Evolutionary conservation across 768 basidiomycete species (phyloP).

Genomic region (Chalciporus chontae): DNA sequence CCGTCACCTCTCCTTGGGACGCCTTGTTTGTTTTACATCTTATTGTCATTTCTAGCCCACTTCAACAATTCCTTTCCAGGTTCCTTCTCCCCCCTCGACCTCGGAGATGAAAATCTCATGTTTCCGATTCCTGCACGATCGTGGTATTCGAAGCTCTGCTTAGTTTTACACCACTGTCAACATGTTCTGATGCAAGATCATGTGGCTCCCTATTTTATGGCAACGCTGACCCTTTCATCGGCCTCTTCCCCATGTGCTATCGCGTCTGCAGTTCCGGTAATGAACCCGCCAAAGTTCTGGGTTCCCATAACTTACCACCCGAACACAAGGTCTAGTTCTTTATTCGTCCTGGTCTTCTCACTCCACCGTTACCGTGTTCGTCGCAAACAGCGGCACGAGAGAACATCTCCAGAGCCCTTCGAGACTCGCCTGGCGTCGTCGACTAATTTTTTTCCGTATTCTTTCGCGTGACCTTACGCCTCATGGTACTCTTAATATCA

Average conservation of each 20-base stretch:
- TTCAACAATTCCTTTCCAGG: constrained; percentile 12
- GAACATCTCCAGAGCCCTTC: background rate
- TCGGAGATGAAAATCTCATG: constrained; percentile 37
- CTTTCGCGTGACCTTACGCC: constrained; percentile 24
- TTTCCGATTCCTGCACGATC: constrained; percentile 21
- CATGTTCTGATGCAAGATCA: constrained; percentile 27
- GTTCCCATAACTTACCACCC: constrained; percentile 1
- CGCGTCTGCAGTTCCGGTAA: constrained; percentile 19
- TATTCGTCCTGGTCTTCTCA: constrained; percentile 3
- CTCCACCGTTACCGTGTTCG: constrained; percentile 7
- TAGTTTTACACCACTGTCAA: constrained; percentile 26
- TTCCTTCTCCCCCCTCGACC: constrained; percentile 22
- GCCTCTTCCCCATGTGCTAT: constrained; percentile 15
- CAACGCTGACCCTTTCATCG: constrained; percentile 11
- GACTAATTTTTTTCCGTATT: background rate
- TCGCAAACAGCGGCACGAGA: background rate
- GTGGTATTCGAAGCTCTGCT: constrained; percentile 23
- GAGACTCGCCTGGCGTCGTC: background rate
- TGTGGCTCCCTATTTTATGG: constrained; percentile 18
- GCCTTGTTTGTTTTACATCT: background rate
- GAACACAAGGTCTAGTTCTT: background rate
- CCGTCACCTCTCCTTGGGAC: background rate
- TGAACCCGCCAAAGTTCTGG: constrained; percentile 14
- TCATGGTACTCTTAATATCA: constrained; percentile 30
- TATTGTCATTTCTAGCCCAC: constrained; percentile 7